Percentiles rank a stretch among this genome's conserved stretches.
These are phyloP conservation scores for Decorospora gaudefroyi DNA, from an alignment of 2,329 filamentous ascomycete species.

Conservation along the genomic window DNA sequence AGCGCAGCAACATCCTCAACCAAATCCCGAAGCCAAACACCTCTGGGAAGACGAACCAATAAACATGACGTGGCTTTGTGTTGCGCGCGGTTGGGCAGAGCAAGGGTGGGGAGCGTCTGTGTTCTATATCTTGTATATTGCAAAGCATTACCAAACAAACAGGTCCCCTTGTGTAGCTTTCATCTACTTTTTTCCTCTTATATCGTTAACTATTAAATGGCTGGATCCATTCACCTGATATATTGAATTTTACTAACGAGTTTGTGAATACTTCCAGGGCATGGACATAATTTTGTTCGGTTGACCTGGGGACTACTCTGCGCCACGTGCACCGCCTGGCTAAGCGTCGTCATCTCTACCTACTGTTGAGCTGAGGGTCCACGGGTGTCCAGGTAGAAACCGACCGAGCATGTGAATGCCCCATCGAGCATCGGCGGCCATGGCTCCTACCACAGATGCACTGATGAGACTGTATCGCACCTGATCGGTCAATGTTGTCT, in stretches of 20 bases:
- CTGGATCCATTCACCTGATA: no score
- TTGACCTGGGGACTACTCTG: no score
- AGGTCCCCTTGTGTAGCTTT: constrained; percentile 31
- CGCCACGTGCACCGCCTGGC: no score
- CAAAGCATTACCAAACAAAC: constrained; percentile 45
- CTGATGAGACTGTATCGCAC: neutral
- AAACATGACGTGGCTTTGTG: constrained; percentile 23
- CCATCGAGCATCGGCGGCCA: constrained; percentile 21
- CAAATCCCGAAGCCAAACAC: constrained; percentile 41
- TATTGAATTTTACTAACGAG: no score
- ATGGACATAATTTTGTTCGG: no score
- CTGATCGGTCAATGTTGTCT: neutral
- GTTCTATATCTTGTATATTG: constrained; percentile 49
- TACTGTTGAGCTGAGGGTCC: no score
- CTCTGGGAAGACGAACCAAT: constrained; percentile 43
- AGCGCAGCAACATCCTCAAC: constrained; percentile 37
- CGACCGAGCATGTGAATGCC: constrained; percentile 33
- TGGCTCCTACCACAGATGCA: constrained; percentile 14
- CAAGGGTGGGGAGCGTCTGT: constrained; percentile 38
- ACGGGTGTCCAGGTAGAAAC: no score
- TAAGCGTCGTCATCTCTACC: no score
- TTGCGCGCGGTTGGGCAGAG: constrained; percentile 26
- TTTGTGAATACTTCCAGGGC: no score
- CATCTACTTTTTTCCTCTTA: no score
- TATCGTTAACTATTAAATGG: no score